Percentiles rank a stretch among this genome's conserved stretches.
phyloP scores from a whole-genome alignment of 768 basidiomycete species.

The Pholiota molesta region DNA sequence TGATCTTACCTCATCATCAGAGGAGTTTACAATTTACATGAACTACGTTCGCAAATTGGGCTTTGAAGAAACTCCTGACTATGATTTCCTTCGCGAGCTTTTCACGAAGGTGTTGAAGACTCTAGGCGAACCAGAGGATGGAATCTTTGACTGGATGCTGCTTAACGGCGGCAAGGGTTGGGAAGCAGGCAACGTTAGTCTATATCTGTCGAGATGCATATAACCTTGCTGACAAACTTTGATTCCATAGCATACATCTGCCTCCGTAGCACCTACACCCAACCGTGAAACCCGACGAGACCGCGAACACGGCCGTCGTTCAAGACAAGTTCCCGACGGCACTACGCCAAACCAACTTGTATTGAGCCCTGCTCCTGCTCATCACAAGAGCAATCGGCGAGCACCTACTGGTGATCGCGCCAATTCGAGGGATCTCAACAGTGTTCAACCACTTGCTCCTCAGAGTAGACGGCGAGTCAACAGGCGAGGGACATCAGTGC shows the following conservation, averaged over 20 bases:
- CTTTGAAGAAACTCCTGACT: constrained; percentile 97
- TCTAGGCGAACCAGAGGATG: constrained; percentile 86
- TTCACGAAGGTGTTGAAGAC: constrained; percentile 92
- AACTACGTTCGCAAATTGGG: constrained; percentile 99
- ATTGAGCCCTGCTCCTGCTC: constrained; percentile 65
- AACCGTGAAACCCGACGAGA: constrained; percentile 55
- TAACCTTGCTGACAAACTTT: background rate
- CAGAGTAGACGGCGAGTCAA: constrained; percentile 72
- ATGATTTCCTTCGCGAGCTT: constrained; percentile 95
- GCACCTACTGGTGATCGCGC: constrained; percentile 50
- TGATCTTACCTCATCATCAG: constrained; percentile 40
- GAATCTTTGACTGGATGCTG: constrained; percentile 95
- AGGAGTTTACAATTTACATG: constrained; percentile 99
- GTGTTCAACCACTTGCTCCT: constrained; percentile 70
- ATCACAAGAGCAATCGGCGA: constrained; percentile 61
- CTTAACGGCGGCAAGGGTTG: constrained; percentile 94
- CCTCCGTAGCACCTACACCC: constrained; percentile 53
- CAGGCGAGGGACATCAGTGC: constrained; percentile 51
- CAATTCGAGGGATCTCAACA: constrained; percentile 57
- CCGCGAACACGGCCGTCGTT: constrained; percentile 60
- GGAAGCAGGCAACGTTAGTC: constrained; percentile 84
- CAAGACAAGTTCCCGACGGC: constrained; percentile 60
- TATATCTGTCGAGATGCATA: constrained; percentile 4
- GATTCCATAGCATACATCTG: constrained; percentile 52
- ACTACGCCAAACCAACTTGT: constrained; percentile 63